Evolutionary conservation across 441 rosid species (phyloP).

Genomic region (Adansonia grandidieri): DNA sequence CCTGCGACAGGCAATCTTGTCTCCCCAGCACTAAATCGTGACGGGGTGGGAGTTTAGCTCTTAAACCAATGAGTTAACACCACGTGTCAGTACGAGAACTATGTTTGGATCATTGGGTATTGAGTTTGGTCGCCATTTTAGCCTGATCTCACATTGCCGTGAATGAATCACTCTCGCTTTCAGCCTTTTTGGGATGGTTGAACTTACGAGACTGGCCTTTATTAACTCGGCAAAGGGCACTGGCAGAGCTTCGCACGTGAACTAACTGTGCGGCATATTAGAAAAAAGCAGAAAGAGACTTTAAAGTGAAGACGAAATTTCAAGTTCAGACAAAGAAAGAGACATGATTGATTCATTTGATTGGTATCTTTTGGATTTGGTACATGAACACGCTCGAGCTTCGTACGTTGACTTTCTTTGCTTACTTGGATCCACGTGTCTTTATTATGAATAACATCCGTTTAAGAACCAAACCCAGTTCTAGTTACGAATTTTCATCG

Average conservation of each 20-base stretch:
- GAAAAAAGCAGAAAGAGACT: background rate
- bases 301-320: background rate
- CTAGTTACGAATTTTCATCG: no score
- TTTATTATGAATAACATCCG: no score
- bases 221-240: background rate
- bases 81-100: slow-evolving; percentile 3
- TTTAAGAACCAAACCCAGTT: no score
- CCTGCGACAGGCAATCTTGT: background rate
- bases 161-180: background rate
- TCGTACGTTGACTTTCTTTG: slow-evolving; percentile 1
- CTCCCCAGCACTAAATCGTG: background rate
- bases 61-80: background rate
- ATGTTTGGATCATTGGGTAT: slow-evolving; percentile 1
- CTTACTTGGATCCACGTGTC: background rate
- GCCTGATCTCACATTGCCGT: background rate
- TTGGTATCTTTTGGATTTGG: background rate
- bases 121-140: background rate
- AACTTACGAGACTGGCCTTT: background rate
- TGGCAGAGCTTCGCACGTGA: background rate
- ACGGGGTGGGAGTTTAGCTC: background rate
- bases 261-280: background rate
- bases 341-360: background rate
- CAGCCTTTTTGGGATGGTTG: background rate
- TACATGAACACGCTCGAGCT: background rate
- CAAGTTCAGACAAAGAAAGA: background rate